Evolutionary conservation across 306 rosid species (phyloP).

Genomic region (Medicago ruthenica): DNA sequence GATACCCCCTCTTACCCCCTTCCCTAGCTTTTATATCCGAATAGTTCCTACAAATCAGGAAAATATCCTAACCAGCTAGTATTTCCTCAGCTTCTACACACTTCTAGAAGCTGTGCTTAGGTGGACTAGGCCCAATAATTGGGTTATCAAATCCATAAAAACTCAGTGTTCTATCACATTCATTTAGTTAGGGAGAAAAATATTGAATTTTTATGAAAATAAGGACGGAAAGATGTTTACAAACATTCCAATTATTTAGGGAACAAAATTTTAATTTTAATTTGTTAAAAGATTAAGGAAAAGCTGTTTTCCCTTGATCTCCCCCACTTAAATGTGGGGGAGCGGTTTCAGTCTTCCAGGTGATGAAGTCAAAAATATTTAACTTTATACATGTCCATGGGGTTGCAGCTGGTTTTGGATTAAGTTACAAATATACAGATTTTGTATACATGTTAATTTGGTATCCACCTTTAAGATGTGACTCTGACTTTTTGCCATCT

Average conservation of each 20-base stretch:
- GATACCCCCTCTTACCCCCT: too few species aligned
- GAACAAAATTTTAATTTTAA: conserved; percentile 23
- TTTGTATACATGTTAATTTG: conserved; percentile 27
- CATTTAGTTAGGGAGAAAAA: conserved; percentile 1
- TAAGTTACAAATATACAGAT: conserved; percentile 1
- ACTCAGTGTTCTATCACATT: too few species aligned
- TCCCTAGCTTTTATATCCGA: too few species aligned
- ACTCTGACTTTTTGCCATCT: conserved; percentile 9
- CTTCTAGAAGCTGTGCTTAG: too few species aligned
- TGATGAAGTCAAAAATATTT: conserved; percentile 12
- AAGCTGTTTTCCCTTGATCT: conserved; percentile 15
- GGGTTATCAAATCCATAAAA: too few species aligned
- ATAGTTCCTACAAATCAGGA: too few species aligned
- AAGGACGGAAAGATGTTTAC: conserved; percentile 8
- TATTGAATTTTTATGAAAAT: conserved; percentile 30
- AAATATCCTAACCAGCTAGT: too few species aligned
- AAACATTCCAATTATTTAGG: conserved; percentile 2
- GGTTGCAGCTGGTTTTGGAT: conserved; percentile 13
- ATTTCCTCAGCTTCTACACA: too few species aligned
- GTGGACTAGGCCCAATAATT: too few species aligned
- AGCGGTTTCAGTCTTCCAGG: neutral
- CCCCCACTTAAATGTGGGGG: conserved; percentile 1
- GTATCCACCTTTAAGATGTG: conserved; percentile 9
- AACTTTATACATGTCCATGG: conserved; percentile 10
- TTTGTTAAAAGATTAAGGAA: conserved; percentile 20